A percentile compares a stretch with the other conserved stretches of the same genome.
Evolutionary conservation across 257 asterid species (phyloP).

Genomic region (Lycium barbarum): DNA sequence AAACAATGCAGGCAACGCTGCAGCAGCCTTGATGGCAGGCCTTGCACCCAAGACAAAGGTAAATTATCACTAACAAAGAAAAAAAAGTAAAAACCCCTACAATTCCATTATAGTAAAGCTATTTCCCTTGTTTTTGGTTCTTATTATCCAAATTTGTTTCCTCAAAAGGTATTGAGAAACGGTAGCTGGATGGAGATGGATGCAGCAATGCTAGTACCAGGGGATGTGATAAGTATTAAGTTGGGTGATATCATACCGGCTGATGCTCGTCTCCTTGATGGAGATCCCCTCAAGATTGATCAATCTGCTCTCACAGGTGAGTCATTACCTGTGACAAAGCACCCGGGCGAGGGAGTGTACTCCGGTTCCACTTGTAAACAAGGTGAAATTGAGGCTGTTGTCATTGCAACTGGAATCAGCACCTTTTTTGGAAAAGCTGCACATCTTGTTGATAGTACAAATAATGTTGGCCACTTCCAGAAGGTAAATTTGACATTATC

Average conservation of each 20-base stretch:
- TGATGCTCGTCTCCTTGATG: slow-evolving; percentile 78
- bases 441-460: slow-evolving; percentile 65
- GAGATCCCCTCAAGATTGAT: slow-evolving; percentile 79
- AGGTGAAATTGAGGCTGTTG: slow-evolving; percentile 68
- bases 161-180: slow-evolving; percentile 60
- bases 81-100: background rate
- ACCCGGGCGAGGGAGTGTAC: slow-evolving; percentile 54
- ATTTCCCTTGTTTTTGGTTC: background rate
- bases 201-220: slow-evolving; percentile 74
- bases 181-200: slow-evolving; percentile 71
- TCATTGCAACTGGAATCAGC: slow-evolving; percentile 63
- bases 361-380: slow-evolving; percentile 70
- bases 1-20: slow-evolving; percentile 82
- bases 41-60: slow-evolving; percentile 83
- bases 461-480: slow-evolving; percentile 61
- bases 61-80: background rate
- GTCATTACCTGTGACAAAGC: slow-evolving; percentile 59
- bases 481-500: slow-evolving; percentile 39
- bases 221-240: slow-evolving; percentile 70
- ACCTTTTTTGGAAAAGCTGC: slow-evolving; percentile 70
- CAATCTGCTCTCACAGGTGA: slow-evolving; percentile 71
- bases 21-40: slow-evolving; percentile 79
- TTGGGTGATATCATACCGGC: slow-evolving; percentile 83
- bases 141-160: background rate
- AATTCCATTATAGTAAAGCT: too few species aligned